A percentile compares a stretch with the other conserved stretches of the same genome.
Evolutionary conservation across 2,329 filamentous ascomycete species (phyloP).

Genomic region (Neoscytalidium dimidiatum): DNA sequence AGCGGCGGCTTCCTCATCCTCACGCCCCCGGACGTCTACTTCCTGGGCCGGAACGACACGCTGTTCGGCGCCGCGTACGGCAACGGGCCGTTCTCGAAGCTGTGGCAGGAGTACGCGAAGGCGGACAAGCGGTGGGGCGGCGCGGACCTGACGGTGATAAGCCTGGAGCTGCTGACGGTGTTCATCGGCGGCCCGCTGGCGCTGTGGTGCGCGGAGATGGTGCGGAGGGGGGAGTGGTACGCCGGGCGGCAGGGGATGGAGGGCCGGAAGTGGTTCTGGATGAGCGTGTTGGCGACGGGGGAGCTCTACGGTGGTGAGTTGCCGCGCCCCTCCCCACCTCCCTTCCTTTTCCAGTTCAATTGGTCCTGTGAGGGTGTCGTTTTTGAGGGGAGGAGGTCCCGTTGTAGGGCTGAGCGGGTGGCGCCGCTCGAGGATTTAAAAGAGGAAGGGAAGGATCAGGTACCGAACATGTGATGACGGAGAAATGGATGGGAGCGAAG

Average conservation of each 20-base stretch:
- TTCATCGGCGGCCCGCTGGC: conserved; percentile 60
- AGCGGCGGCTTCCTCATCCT: conserved; percentile 31
- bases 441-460: not conserved
- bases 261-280: conserved; percentile 51
- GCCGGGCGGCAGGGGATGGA: conserved; percentile 34
- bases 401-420: too few species aligned
- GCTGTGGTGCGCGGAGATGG: conserved; percentile 57
- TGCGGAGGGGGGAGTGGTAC: conserved; percentile 40
- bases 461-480: not conserved
- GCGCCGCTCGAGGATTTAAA: too few species aligned
- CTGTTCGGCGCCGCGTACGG: conserved; percentile 63
- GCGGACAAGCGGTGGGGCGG: conserved; percentile 63
- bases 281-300: conserved; percentile 60
- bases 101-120: conserved; percentile 69
- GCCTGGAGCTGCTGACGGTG: conserved; percentile 63
- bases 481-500: not conserved
- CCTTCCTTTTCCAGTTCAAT: not conserved
- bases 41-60: conserved; percentile 56
- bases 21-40: conserved; percentile 52
- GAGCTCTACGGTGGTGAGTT: conserved; percentile 61
- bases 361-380: too few species aligned
- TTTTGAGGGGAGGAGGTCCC: too few species aligned
- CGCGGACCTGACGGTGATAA: conserved; percentile 60
- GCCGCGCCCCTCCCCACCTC: not conserved
- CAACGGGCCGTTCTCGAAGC: conserved; percentile 51